Base-by-base conservation (phyloP, 345 rosid genomes). In the Diplotaxis tenuifolia region DNA sequence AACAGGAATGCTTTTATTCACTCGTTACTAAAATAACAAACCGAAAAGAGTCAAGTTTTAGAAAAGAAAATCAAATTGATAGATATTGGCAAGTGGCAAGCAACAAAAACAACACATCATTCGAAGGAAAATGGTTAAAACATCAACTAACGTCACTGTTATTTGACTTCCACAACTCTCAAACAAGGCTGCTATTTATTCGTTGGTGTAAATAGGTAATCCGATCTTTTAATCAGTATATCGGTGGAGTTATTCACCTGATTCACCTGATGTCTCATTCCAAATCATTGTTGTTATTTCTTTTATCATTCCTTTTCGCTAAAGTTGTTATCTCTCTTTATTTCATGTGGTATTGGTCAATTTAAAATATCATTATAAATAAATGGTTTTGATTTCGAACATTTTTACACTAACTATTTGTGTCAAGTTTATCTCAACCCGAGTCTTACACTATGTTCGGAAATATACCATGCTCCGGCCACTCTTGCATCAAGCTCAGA, bases 131-230 rank as follows among this genome's bases (percentile, higher is more conserved):
- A 75, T 61, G 36, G 19, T 61, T 60, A 23, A 68, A 61, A 60
- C 10, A 68, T 53, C 20, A 68, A 68, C 31, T 9, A 68, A 68
- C 78, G 78, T 75, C 79, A 62, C 15, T 53, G 57, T 42, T 62
- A 53, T 53, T 68, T 75, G 79, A 68, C 74, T 53, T 68, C 36
- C 47, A 62, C 50, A 62, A 64, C 58, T 55, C 47, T 73, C 70
- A 73, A 62, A 65, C 27, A 42, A 75, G 78, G 78, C 68, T 75
- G 78, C 68, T 60, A 27, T 67, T 15, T 5, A 16, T 67, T 60
- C 45, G 1, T 25, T 40, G 63, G 25, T 54, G 15, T 25, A 12
- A 9, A 23, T 40, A 62, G 16, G 20, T 55, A 3, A 12, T 40
- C 15, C 4, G 22, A 1, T 20, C 58, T 52, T 47, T 49, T 20